These are phyloP conservation scores for Russula foetens DNA, from an alignment of 768 basidiomycete species.

Conservation along the genomic window DNA sequence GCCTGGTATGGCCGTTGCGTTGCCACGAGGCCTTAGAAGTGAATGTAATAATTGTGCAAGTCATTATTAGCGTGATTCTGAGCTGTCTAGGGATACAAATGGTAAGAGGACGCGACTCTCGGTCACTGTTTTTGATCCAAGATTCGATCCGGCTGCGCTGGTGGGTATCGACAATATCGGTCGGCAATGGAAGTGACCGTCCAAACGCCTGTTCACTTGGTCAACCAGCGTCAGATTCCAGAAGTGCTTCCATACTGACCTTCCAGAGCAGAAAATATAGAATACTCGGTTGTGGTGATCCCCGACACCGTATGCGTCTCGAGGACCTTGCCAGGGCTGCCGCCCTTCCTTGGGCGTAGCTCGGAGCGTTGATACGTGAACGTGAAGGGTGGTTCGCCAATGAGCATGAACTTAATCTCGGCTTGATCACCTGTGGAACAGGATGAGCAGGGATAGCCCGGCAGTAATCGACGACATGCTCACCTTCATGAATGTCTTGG, in stretches of 20 bases:
- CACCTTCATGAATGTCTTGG: constrained; percentile 89
- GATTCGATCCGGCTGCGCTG: constrained; percentile 46
- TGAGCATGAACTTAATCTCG: constrained; percentile 83
- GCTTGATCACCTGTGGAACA: constrained; percentile 70
- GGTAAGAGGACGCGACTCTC: background rate
- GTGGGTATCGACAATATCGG: constrained; percentile 83
- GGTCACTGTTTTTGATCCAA: constrained; percentile 29
- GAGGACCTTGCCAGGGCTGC: constrained; percentile 67
- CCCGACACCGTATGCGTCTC: constrained; percentile 89
- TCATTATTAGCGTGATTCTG: constrained; percentile 7
- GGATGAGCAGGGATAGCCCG: background rate
- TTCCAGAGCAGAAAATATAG: constrained; percentile 86
- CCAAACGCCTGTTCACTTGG: constrained; percentile 60
- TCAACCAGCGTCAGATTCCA: background rate
- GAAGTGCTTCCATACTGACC: constrained; percentile 42
- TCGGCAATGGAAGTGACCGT: constrained; percentile 90
- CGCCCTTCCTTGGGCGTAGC: constrained; percentile 56
- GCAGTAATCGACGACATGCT: constrained; percentile 3
- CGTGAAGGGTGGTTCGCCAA: constrained; percentile 91
- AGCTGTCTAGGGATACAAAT: constrained; percentile 17
- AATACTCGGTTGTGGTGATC: constrained; percentile 67
- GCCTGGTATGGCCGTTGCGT: background rate
- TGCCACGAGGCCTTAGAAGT: background rate
- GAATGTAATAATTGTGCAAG: constrained; percentile 10
- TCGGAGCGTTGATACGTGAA: constrained; percentile 91